Evolutionary conservation across 176 grass and related monocot genomes (phyloP).

Genomic region (Musa itinerans): DNA sequence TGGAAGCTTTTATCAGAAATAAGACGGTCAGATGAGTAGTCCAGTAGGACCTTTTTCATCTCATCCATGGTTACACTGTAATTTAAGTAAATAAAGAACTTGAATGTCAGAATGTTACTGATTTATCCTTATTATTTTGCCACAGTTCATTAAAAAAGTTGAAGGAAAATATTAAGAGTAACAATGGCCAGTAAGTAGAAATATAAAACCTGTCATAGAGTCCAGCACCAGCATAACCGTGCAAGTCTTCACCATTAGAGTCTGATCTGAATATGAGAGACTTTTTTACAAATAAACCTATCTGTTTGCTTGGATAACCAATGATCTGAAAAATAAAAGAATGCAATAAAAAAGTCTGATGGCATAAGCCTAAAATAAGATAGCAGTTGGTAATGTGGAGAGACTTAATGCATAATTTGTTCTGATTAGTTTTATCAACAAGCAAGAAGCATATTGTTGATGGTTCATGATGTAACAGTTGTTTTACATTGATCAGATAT

Average conservation of each 20-base stretch:
- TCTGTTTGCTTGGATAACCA: slow-evolving; percentile 18
- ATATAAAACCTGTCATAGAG: slow-evolving; percentile 19
- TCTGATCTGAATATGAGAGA: slow-evolving; percentile 22
- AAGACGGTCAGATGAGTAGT: slow-evolving; percentile 11
- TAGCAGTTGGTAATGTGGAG: background rate
- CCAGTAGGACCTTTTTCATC: slow-evolving; percentile 6
- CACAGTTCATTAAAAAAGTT: background rate
- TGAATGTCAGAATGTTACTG: no score
- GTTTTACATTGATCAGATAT: no score
- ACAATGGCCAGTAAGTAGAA: background rate
- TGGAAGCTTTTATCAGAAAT: slow-evolving; percentile 8
- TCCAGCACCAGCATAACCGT: slow-evolving; percentile 19
- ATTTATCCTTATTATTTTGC: background rate
- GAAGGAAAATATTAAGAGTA: background rate
- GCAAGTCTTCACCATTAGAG: slow-evolving; percentile 21
- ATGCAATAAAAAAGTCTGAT: background rate
- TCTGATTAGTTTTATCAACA: background rate
- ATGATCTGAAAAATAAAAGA: slow-evolving; percentile 11
- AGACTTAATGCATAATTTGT: background rate
- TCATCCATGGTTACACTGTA: slow-evolving; percentile 13
- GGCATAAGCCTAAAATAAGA: background rate
- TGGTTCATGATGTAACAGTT: no score
- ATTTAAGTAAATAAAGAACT: background rate
- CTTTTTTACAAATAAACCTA: slow-evolving; percentile 2
- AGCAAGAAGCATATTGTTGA: background rate